Conservation (phyloP, 306 rosid species). For the Cucumis cinereus region DNA sequence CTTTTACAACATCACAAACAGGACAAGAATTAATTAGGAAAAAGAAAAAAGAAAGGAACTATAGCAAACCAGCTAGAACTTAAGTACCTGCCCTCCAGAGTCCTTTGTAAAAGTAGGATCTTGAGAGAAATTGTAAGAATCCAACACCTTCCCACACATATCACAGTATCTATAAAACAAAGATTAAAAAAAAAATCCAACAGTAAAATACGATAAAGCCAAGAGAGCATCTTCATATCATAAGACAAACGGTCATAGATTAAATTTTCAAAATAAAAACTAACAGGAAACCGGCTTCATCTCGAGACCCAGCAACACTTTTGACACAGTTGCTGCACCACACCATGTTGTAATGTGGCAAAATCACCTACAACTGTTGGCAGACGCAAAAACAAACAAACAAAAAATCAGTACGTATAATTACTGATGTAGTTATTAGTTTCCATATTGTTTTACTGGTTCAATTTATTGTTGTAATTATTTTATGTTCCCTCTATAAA, state of each 20-base stretch:
- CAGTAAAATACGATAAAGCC: not conserved
- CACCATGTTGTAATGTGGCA: conserved; percentile 4
- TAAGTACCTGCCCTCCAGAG: conserved; percentile 12
- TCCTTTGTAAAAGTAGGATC: conserved; percentile 14
- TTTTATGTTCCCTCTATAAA: no score
- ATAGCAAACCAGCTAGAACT: not conserved
- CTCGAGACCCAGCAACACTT: conserved; percentile 3
- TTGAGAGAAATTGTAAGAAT: conserved; percentile 5
- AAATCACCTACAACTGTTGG: not conserved
- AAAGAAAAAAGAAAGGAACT: not conserved
- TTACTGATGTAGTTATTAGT: no score
- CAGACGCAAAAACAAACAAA: not conserved
- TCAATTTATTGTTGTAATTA: no score
- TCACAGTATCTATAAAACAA: conserved; percentile 9
- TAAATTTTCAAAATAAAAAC: not conserved
- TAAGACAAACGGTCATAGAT: not conserved
- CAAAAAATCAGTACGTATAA: not conserved
- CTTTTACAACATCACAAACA: not conserved
- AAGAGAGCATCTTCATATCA: not conserved
- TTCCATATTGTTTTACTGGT: no score
- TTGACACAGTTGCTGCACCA: conserved; percentile 11
- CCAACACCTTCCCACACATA: conserved; percentile 18
- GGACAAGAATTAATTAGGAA: not conserved
- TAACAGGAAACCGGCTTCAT: conserved; percentile 6
- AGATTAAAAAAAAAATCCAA: not conserved